Evolutionary conservation across 768 basidiomycete species (phyloP).

Genomic region (Mrakia gelida): DNA sequence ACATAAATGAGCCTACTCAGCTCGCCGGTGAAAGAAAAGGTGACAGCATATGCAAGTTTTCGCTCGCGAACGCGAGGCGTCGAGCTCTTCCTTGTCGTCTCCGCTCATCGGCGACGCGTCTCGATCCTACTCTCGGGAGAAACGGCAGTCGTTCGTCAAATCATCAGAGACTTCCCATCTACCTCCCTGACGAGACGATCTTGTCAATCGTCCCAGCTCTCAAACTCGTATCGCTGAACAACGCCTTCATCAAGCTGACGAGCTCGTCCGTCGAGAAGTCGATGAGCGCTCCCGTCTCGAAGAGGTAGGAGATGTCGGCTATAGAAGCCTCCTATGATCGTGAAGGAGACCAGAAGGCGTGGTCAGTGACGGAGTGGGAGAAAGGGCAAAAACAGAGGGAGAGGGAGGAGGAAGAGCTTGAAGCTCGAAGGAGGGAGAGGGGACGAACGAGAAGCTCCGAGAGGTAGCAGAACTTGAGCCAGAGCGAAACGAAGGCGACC

Average conservation of each 20-base stretch:
- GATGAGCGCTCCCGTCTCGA: constrained; percentile 81
- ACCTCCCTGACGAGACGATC: constrained; percentile 2
- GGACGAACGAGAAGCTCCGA: constrained; percentile 77
- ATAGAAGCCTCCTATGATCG: constrained; percentile 74
- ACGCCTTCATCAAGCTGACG: constrained; percentile 69
- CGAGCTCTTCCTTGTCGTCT: too few relatives aligned
- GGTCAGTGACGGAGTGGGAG: constrained; percentile 6
- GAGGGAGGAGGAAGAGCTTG: background rate
- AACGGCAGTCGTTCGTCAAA: too few relatives aligned
- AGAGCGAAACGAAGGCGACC: constrained; percentile 79
- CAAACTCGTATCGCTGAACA: constrained; percentile 81
- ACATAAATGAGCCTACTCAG: too few relatives aligned
- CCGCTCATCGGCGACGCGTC: too few relatives aligned
- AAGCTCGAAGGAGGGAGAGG: background rate
- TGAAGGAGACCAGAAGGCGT: background rate
- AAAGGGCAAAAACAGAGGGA: background rate
- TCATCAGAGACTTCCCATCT: too few relatives aligned
- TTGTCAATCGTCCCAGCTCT: constrained; percentile 70
- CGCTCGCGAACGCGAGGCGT: too few relatives aligned
- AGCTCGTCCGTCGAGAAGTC: constrained; percentile 85
- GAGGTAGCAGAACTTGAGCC: constrained; percentile 92
- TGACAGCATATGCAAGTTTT: too few relatives aligned
- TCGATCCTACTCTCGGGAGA: too few relatives aligned
- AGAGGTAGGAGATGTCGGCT: constrained; percentile 84
- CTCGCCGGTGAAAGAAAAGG: too few relatives aligned